Evolutionary conservation across 192 early-diverging fungal genomes (phyloP).

Genomic region (Coemansia sp.): DNA sequence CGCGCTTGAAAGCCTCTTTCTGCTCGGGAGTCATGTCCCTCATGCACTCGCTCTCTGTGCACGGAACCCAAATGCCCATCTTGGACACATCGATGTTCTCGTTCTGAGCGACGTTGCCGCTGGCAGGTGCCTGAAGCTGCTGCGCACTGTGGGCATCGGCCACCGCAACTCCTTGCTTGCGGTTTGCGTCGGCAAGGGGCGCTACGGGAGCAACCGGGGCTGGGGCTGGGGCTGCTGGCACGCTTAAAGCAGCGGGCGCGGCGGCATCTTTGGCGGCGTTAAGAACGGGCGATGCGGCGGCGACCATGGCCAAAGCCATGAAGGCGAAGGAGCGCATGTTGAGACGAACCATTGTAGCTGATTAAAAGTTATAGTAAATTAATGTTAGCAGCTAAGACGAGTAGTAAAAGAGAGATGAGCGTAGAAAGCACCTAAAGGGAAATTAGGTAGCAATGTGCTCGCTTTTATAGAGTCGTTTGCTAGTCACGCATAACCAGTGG

Average conservation of each 20-base stretch:
- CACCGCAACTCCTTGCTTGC: conserved; percentile 19
- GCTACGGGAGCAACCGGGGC: conserved; percentile 10
- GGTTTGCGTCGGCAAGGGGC: conserved; percentile 13
- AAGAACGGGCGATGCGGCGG: conserved; percentile 36
- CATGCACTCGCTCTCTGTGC: conserved; percentile 46
- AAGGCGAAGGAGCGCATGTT: conserved; percentile 49
- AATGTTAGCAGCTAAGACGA: neutral
- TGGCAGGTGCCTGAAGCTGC: neutral
- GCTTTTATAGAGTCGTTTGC: neutral
- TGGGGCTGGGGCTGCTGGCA: conserved; percentile 18
- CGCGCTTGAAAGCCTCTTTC: conserved; percentile 37
- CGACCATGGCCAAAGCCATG: conserved; percentile 49
- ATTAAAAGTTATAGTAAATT: conserved; percentile 3
- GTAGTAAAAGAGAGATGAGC: neutral
- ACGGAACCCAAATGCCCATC: conserved; percentile 35
- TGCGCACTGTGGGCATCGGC: conserved; percentile 8
- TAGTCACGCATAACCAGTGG: neutral
- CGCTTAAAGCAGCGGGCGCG: conserved; percentile 10
- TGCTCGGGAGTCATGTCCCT: conserved; percentile 44
- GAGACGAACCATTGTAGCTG: conserved; percentile 38
- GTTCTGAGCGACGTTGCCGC: neutral
- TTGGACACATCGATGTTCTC: conserved; percentile 10
- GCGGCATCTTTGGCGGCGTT: conserved; percentile 22
- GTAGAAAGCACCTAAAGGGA: neutral
- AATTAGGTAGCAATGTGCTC: neutral